These are phyloP conservation scores for Podaxis sp. DNA, from an alignment of 768 basidiomycete species.

Conservation along the genomic window DNA sequence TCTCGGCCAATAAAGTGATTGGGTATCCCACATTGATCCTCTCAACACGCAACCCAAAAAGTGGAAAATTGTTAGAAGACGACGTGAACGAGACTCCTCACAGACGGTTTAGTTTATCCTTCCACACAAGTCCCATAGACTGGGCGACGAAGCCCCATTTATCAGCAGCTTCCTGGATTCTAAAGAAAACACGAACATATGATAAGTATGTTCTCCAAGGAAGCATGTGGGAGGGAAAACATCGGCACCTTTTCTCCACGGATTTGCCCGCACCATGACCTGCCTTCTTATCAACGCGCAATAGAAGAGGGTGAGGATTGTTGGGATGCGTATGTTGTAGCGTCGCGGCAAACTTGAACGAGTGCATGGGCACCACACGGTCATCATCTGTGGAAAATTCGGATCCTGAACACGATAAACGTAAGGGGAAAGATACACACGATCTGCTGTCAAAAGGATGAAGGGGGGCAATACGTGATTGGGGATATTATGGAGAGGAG, in stretches of 20 bases:
- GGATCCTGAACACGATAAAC: neutral
- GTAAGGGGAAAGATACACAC: constrained; percentile 36
- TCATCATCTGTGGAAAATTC: constrained; percentile 56
- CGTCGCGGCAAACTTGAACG: constrained; percentile 80
- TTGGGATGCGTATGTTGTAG: constrained; percentile 60
- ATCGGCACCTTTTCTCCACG: constrained; percentile 55
- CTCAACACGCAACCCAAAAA: neutral
- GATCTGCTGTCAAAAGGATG: constrained; percentile 80
- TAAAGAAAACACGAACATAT: constrained; percentile 23
- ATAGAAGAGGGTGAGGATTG: constrained; percentile 69
- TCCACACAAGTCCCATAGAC: constrained; percentile 49
- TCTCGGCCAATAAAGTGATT: neutral
- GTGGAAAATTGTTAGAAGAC: neutral
- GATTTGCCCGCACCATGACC: constrained; percentile 81
- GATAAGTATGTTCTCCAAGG: neutral
- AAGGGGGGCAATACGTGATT: constrained; percentile 59
- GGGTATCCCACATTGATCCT: neutral
- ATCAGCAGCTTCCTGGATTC: constrained; percentile 73
- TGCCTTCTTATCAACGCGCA: constrained; percentile 76
- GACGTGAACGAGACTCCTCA: neutral
- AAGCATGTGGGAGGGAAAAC: neutral
- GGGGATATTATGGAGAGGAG: constrained; percentile 76
- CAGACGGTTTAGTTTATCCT: constrained; percentile 11
- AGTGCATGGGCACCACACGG: constrained; percentile 83
- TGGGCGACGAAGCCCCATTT: constrained; percentile 76